Evolutionary conservation across 2,329 filamentous ascomycete genomes (phyloP).

Genomic region (Neonectria sp.): DNA sequence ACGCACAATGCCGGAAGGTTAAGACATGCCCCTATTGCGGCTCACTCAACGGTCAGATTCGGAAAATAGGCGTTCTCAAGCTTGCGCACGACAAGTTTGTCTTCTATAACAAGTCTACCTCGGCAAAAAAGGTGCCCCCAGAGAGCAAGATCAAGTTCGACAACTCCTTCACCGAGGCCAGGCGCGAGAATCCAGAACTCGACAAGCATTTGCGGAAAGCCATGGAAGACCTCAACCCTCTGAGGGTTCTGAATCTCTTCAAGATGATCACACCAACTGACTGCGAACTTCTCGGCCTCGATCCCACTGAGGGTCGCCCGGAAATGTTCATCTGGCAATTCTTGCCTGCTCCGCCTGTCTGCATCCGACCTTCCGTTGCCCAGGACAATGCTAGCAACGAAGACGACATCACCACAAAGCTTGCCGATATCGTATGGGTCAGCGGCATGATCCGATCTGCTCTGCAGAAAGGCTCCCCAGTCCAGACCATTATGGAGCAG

Average conservation of each 20-base stretch:
- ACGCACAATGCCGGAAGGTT: slow-evolving; percentile 90
- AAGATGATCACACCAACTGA: slow-evolving; percentile 88
- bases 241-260: slow-evolving; percentile 92
- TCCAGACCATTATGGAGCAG: slow-evolving; percentile 95
- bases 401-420: slow-evolving; percentile 95
- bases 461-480: slow-evolving; percentile 84
- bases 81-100: slow-evolving; percentile 94
- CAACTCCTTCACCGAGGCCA: slow-evolving; percentile 85
- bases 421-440: slow-evolving; percentile 96
- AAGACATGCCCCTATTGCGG: slow-evolving; percentile 87
- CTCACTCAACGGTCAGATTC: slow-evolving; percentile 89
- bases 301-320: slow-evolving; percentile 87
- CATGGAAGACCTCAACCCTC: slow-evolving; percentile 93
- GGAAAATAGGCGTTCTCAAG: slow-evolving; percentile 93
- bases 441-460: slow-evolving; percentile 90
- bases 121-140: slow-evolving; percentile 86
- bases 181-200: slow-evolving; percentile 83
- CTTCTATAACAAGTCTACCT: slow-evolving; percentile 89
- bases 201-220: slow-evolving; percentile 94
- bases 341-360: slow-evolving; percentile 92
- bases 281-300: slow-evolving; percentile 91
- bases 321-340: slow-evolving; percentile 99
- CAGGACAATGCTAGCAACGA: slow-evolving; percentile 96
- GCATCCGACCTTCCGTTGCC: slow-evolving; percentile 92
- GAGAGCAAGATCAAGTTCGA: slow-evolving; percentile 89